Base-by-base conservation (phyloP, 2,329 filamentous ascomycete species). In the Fusarium sp. region DNA sequence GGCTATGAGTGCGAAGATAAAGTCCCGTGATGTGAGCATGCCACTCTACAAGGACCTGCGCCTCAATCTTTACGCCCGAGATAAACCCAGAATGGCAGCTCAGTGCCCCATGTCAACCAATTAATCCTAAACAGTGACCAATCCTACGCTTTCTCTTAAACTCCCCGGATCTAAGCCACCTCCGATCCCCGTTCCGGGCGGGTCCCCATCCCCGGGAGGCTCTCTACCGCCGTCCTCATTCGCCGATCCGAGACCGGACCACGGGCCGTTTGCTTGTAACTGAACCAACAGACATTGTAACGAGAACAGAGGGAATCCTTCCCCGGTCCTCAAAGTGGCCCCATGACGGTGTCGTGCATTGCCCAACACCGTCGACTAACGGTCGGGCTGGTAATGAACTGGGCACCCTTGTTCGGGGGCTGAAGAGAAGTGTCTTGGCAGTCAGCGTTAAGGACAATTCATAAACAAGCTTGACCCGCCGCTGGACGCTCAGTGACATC, bases 101-200 rank as follows among this genome's bases (percentile, higher is more conserved):
- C 54, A 38, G 20, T 26, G 26, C 20, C 36, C 23, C 23, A 11
- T 36, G 34, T n/a, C 34, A 19, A 20, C 43, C 32, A 58, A 44
- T 44, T 46, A 24, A 14, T n/a, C 34, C n/a, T 14, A 39, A 38
- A 24, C 24, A 26, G 21, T 42, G 45, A 20, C 59, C 45, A 45
- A 60, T 52, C 40, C 28, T 17, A 10, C 19, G 20, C 24, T 46
- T 12, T 53, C 28, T 26, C 19, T n/a, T n/a, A n/a, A n/a, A n/a
- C n/a, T 46, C 56, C 51, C 68, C 57, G 53, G 69, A 70, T 59
- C 69, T 62, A 62, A 73, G 70, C 70, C 70, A 72, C 70, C 42
- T 38, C 55, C 46, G 43, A 58, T 53, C 42, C 64, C 52, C 50
- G 66, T 54, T 49, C 70, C 56, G 68, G 48, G 45, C 26, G 61